These are phyloP conservation scores for Esteya vermicola DNA, from an alignment of 2,329 filamentous ascomycete genomes.

Conservation along the genomic window DNA sequence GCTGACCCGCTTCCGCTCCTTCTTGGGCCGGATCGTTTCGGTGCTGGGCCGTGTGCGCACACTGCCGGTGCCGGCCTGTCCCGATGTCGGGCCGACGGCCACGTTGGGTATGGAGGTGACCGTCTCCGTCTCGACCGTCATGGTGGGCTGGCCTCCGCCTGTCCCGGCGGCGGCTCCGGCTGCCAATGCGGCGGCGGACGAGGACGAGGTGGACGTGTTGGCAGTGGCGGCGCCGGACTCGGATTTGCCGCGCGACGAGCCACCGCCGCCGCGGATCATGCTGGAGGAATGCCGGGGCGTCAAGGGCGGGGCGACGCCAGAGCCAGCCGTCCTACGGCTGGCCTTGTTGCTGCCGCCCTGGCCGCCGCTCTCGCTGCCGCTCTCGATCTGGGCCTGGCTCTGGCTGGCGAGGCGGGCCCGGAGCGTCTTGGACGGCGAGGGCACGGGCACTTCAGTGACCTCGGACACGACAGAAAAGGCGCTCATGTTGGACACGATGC, in stretches of 20 bases:
- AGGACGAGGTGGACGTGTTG: too few species aligned
- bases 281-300: constrained; percentile 48
- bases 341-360: constrained; percentile 44
- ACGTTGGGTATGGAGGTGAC: constrained; percentile 83
- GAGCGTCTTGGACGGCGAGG: constrained; percentile 24
- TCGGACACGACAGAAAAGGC: constrained; percentile 27
- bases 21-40: constrained; percentile 92
- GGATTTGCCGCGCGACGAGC: too few species aligned
- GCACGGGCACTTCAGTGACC: constrained; percentile 20
- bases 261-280: constrained; percentile 26
- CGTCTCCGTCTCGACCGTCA: constrained; percentile 97
- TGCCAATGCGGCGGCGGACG: too few species aligned
- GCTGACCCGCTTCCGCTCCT: constrained; percentile 69
- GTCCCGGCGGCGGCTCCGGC: too few species aligned
- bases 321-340: constrained; percentile 22
- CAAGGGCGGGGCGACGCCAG: constrained; percentile 26
- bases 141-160: constrained; percentile 65
- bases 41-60: constrained; percentile 76
- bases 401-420: constrained; percentile 42
- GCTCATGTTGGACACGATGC: constrained; percentile 24
- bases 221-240: too few species aligned
- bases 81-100: constrained; percentile 51
- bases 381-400: constrained; percentile 27
- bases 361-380: constrained; percentile 42
- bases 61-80: constrained; percentile 53